A percentile compares a stretch with the other conserved stretches of the same genome.
phyloP scores from a whole-genome alignment of 2,329 filamentous ascomycete species.

The Aspergillus texensis region DNA sequence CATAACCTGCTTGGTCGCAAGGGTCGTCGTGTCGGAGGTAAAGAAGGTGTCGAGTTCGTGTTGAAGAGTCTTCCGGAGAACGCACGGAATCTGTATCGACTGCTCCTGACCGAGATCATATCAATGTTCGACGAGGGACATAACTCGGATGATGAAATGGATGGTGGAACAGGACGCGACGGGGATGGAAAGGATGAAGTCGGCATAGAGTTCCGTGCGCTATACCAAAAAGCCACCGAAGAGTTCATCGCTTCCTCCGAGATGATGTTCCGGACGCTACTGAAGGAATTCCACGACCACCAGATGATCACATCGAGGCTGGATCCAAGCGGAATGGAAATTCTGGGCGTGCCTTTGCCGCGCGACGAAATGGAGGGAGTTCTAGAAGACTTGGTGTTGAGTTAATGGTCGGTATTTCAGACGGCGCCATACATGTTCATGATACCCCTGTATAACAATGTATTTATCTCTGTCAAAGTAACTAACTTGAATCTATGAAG shows the following conservation, averaged over 20 bases:
- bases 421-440: conserved; percentile 25
- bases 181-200: conserved; percentile 42
- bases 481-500: not conserved
- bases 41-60: conserved; percentile 90
- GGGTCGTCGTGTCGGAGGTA: conserved; percentile 77
- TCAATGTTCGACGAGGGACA: conserved; percentile 61
- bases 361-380: conserved; percentile 88
- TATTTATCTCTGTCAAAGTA: conserved; percentile 3
- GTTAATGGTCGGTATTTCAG: conserved; percentile 23
- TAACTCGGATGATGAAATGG: conserved; percentile 54
- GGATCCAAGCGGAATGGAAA: conserved; percentile 81
- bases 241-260: conserved; percentile 97
- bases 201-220: conserved; percentile 83
- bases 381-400: conserved; percentile 69
- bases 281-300: conserved; percentile 98
- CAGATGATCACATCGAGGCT: conserved; percentile 92
- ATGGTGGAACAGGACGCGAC: conserved; percentile 35
- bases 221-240: conserved; percentile 95
- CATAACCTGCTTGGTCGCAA: conserved; percentile 83
- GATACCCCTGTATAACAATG: conserved; percentile 36
- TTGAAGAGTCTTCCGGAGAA: conserved; percentile 89
- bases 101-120: conserved; percentile 83
- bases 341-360: conserved; percentile 81
- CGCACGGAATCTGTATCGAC: conserved; percentile 80
- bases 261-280: conserved; percentile 87